These are phyloP conservation scores for Picea engelmannii DNA, from an alignment of 83 land plant genomes.

Conservation along the genomic window DNA sequence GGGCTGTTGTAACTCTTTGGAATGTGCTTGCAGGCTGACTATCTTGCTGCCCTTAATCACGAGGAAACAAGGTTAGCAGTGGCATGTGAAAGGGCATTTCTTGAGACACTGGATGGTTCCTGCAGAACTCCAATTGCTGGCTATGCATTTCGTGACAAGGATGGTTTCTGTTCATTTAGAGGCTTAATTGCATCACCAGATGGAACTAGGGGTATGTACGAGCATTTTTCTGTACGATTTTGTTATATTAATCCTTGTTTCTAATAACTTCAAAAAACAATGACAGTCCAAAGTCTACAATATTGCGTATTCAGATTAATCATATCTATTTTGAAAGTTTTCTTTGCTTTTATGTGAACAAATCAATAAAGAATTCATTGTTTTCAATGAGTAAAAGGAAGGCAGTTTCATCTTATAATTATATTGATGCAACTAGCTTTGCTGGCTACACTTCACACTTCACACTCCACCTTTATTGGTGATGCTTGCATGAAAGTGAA, in stretches of 20 bases:
- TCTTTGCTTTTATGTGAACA: not conserved
- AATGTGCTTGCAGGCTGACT: constrained; percentile 53
- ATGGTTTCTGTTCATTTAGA: constrained; percentile 76
- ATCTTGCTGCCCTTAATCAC: constrained; percentile 79
- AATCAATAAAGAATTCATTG: not conserved
- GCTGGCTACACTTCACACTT: no score
- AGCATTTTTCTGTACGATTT: not conserved
- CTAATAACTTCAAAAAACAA: not conserved
- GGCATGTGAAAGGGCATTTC: constrained; percentile 91
- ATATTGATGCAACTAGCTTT: no score
- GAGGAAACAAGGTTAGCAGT: constrained; percentile 93
- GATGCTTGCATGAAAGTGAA: not conserved
- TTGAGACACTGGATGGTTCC: constrained; percentile 88
- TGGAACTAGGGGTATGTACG: constrained; percentile 71
- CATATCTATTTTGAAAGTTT: not conserved
- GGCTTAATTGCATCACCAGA: constrained; percentile 93
- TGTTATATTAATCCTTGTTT: not conserved
- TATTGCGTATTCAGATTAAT: constrained; percentile 1
- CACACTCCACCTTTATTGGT: no score
- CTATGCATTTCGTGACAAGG: constrained; percentile 69
- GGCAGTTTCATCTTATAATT: no score
- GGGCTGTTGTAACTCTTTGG: constrained; percentile 1
- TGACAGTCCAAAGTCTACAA: not conserved
- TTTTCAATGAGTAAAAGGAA: not conserved
- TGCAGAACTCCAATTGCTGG: constrained; percentile 99